Conservation (phyloP, 140 eudicot genomes). For the Oenanthe javanica region DNA sequence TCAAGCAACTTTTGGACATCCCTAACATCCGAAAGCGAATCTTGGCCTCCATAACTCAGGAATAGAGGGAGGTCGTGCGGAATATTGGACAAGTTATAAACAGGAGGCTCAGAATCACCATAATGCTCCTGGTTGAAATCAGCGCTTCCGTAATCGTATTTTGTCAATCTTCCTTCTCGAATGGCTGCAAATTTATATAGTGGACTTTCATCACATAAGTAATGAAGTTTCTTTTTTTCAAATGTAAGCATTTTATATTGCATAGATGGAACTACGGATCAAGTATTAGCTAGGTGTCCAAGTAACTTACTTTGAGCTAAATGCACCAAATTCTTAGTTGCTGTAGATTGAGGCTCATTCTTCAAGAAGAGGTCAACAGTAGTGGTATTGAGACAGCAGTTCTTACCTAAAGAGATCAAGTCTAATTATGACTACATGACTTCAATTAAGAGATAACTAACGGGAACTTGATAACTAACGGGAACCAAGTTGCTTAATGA, state of each 20-base stretch:
- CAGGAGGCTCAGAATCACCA: slow-evolving; percentile 55
- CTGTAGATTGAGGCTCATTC: slow-evolving; percentile 80
- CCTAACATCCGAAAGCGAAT: slow-evolving; percentile 58
- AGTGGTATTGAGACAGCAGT: slow-evolving; percentile 74
- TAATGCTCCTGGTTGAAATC: slow-evolving; percentile 49
- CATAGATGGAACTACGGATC: not conserved
- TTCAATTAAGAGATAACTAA: too few species aligned
- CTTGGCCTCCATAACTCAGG: slow-evolving; percentile 71
- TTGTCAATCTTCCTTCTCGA: slow-evolving; percentile 51
- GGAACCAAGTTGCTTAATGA: not conserved
- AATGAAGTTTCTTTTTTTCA: not conserved
- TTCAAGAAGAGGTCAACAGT: slow-evolving; percentile 51
- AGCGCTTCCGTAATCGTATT: slow-evolving; percentile 52
- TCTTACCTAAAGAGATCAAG: slow-evolving; percentile 38
- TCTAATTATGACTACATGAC: not conserved
- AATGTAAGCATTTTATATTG: not conserved
- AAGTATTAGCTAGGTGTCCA: not conserved
- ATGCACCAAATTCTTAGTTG: slow-evolving; percentile 79
- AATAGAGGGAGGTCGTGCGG: slow-evolving; percentile 57
- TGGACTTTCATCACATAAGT: not conserved
- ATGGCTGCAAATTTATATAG: slow-evolving; percentile 33
- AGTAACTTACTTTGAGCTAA: slow-evolving; percentile 62
- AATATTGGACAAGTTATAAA: slow-evolving; percentile 49
- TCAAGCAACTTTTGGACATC: slow-evolving; percentile 63
- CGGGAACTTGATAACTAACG: not conserved